phyloP scores from a whole-genome alignment of 2,329 filamentous ascomycete genomes.

The Diplodia mutila region DNA sequence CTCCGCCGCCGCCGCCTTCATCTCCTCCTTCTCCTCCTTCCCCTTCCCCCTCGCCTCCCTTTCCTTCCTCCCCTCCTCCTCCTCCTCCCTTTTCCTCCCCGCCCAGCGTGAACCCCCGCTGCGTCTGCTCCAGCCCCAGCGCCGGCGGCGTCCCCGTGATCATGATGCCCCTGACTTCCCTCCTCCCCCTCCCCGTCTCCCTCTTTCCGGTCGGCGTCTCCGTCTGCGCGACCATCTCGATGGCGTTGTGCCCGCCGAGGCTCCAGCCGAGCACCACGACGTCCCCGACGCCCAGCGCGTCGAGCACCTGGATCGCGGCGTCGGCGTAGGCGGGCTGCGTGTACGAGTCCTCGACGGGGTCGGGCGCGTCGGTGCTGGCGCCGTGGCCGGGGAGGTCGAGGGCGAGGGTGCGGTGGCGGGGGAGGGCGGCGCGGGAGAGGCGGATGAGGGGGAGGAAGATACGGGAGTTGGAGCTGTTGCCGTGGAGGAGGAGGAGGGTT shows the following conservation, averaged over 20 bases:
- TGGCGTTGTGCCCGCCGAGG: constrained; percentile 39
- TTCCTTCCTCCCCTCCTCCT: constrained; percentile 30
- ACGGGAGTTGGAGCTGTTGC: constrained; percentile 36
- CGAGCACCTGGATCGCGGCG: constrained; percentile 36
- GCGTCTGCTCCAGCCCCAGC: constrained; percentile 31
- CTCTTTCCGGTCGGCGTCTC: background rate
- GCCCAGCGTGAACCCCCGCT: constrained; percentile 29
- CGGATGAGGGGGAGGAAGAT: constrained; percentile 36
- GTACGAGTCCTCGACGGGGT: constrained; percentile 33
- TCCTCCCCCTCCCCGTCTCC: background rate
- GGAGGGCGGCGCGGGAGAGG: constrained; percentile 10
- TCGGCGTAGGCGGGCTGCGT: constrained; percentile 39
- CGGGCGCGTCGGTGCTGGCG: constrained; percentile 34
- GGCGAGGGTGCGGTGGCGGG: constrained; percentile 33
- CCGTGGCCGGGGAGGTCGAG: constrained; percentile 44
- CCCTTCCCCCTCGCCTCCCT: background rate
- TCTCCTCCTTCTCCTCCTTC: constrained; percentile 28
- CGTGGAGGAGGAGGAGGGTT: constrained; percentile 39
- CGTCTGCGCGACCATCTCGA: constrained; percentile 34
- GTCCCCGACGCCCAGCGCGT: constrained; percentile 28
- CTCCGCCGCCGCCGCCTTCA: background rate
- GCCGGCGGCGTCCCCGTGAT: constrained; percentile 37
- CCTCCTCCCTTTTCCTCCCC: constrained; percentile 29
- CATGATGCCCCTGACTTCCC: constrained; percentile 34
- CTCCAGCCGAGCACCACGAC: constrained; percentile 37